These are phyloP conservation scores for Taiwanofungus camphoratus DNA, from an alignment of 1,284 basidiomycete genomes.

Conservation along the genomic window DNA sequence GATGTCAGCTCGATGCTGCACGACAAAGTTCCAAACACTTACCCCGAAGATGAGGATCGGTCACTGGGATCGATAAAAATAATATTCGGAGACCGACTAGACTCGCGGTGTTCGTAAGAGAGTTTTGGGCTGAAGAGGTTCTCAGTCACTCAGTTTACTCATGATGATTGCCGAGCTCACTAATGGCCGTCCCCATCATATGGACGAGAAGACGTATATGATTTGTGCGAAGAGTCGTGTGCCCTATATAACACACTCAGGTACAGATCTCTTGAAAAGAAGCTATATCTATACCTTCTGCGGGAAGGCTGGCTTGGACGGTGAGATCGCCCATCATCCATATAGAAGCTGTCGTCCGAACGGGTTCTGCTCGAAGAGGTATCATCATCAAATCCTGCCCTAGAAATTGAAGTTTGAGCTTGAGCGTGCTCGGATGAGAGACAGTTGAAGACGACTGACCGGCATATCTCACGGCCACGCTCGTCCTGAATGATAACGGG, in stretches of 20 bases:
- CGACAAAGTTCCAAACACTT: background rate
- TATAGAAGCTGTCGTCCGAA: constrained; percentile 16
- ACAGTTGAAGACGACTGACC: constrained; percentile 13
- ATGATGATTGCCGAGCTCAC: too few relatives aligned
- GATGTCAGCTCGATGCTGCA: background rate
- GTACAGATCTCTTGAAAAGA: too few relatives aligned
- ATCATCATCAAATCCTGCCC: constrained; percentile 24
- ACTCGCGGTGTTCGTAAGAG: background rate
- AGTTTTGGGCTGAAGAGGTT: background rate
- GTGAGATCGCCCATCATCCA: constrained; percentile 10
- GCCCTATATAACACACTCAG: too few relatives aligned
- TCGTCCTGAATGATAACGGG: constrained; percentile 29
- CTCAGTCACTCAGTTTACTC: too few relatives aligned
- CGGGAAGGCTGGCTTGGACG: constrained; percentile 13
- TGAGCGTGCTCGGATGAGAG: background rate
- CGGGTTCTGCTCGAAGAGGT: constrained; percentile 17
- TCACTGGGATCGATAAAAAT: constrained; percentile 5
- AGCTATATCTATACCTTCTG: too few relatives aligned
- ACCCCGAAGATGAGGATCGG: constrained; percentile 1
- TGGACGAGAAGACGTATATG: background rate
- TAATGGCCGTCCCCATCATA: constrained; percentile 5
- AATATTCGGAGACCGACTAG: background rate
- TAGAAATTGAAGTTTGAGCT: constrained; percentile 4
- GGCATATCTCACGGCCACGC: constrained; percentile 25
- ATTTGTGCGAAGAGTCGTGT: background rate